Evolutionary conservation across 352 stramenopile genomes (phyloP).

Genomic region (Globisporangium polare): DNA sequence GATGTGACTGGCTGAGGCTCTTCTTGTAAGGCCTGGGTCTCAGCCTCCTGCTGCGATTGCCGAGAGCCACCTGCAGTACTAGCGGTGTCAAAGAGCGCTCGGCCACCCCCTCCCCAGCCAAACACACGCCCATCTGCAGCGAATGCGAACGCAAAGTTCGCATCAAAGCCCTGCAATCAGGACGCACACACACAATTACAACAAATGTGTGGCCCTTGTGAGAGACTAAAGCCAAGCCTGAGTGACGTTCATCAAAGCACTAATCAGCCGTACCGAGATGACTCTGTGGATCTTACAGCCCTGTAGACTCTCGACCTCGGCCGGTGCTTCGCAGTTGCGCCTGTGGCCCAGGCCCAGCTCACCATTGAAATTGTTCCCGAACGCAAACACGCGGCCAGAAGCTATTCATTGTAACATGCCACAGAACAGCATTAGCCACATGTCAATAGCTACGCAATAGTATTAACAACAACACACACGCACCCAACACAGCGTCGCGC

Average conservation of each 20-base stretch:
- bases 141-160: conserved; percentile 77
- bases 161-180: conserved; percentile 48
- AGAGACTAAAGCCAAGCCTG: neutral
- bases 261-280: conserved; percentile 30
- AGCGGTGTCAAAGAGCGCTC: conserved; percentile 30
- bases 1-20: neutral
- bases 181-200: neutral
- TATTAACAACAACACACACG: neutral
- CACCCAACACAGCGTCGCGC: conserved; percentile 42
- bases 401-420: conserved; percentile 14
- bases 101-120: conserved; percentile 80
- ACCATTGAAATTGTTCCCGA: conserved; percentile 59
- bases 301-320: conserved; percentile 56
- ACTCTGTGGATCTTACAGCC: conserved; percentile 38
- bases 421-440: neutral
- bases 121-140: conserved; percentile 81
- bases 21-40: neutral
- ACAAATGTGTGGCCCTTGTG: neutral
- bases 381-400: conserved; percentile 61
- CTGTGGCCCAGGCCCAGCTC: conserved; percentile 63
- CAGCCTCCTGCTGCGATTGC: neutral
- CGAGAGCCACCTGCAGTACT: neutral
- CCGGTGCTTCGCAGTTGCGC: conserved; percentile 23
- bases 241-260: neutral
- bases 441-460: neutral